Base-by-base conservation (phyloP, 1,284 basidiomycete species). In the Austroboletus niveus region DNA sequence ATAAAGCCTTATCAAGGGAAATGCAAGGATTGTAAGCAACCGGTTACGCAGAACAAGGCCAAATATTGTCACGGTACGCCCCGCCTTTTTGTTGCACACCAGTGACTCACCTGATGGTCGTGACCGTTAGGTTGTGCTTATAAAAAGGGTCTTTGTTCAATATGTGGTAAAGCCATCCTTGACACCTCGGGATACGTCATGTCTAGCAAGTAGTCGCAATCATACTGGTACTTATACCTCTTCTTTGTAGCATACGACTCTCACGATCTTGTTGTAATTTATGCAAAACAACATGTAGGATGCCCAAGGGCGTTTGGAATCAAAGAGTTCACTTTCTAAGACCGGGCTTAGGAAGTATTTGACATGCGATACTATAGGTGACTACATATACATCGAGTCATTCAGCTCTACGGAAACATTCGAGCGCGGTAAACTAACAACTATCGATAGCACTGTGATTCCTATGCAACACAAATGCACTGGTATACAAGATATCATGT, bases 21-120 rank as follows among this genome's bases (percentile, higher is more conserved):
- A 67, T 92, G 90, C 67, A 90, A 85, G 68, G 87, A 89, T 61
- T 92, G 89, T 66, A 90, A 89, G 70, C 84, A 84, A 60, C 78
- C 83, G 0, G 82, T 84, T 29, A 89, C 88, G 10, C 88, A 92
- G 77, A 91, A 91, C 61, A 82, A 79, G 60, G 90, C 87, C 29
- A 92, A 89, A 71, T 92, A 87, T 69, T 92, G 89, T 62, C 90
- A 92, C 75, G 84, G 89, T 89, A 57, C 48, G 72, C 46, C 17
- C 9, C 48, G 45, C 49, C 42, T 44, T 38, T 54, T 52, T 32
- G 24, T 54, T 34, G 5, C 14, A 42, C 51, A 42, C 51, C 44
- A 32, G 32, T 29, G 39, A 39, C 15, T 27, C 22, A 17, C 8
- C 40, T 53, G 44, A 53, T 52, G 42, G 54, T 31, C n/a, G 45